Evolutionary conservation across 1,139 yeast species (phyloP), one percentile per base, ranked within the genome.

Genomic region (Kluyveromyces sp.): DNA sequence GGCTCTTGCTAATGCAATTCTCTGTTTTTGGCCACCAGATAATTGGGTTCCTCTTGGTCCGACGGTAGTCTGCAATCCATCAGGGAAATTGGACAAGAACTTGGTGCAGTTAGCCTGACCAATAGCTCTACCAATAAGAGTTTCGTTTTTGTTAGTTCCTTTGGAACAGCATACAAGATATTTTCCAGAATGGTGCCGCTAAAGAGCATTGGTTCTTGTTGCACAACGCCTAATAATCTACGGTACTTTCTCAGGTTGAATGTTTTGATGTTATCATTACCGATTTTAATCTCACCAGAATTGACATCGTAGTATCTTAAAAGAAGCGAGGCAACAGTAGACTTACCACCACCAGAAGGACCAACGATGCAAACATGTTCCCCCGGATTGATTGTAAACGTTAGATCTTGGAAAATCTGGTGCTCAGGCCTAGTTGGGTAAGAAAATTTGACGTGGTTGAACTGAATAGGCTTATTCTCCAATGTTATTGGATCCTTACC

Each of bases 361-460:
- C 97, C 97, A 15, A 88, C 96, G 46, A 89, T 75, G 59, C 96
- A 92, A 4, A 92, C 81, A 49, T 88, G 86, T 46, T 88, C 82
- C 15, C 92, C 89, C 3, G 85, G 77, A 10, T 72, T 65, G 34
- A 89, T 75, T 7, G 67, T 71, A 45, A 89, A 74, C 36, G 75
- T 69, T 57, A 89, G 74, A n/a, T 78, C 76, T 26, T 79, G 66
- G 61, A 90, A 81, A 15, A 90, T 81, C 41, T 68, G 64, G 45
- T 84, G 87, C 48, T 81, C 78, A n/a, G 86, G 86, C 50, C 97
- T 76, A 1, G 95, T 81, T n/a, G 97, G 96, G 63, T 90, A 90
- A 48, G 81, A 72, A 66, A 90, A 90, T 2, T 69, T 72, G 30
- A 90, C 85, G 54, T 87, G 67, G 46, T 70, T 66, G 59, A 92